A percentile compares a stretch with the other conserved stretches of the same genome.
Conservation (phyloP, 768 basidiomycete species). For the Lentinula aciculospora region DNA sequence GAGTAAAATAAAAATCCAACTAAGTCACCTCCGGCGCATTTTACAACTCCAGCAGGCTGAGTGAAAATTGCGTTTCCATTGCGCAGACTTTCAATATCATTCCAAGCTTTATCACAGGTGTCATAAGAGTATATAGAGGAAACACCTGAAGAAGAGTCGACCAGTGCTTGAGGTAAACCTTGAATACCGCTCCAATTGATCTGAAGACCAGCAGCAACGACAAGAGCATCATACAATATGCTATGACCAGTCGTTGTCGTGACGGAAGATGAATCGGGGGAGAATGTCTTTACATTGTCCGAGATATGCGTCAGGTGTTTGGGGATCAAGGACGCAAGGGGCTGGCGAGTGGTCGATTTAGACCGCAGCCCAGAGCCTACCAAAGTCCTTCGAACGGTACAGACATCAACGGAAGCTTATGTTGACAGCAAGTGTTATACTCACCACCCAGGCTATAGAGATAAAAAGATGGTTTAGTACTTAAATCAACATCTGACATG, state of each 20-base stretch:
- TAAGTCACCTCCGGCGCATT: constrained; percentile 79
- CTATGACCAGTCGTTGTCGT: constrained; percentile 65
- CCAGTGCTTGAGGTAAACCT: constrained; percentile 71
- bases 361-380: constrained; percentile 81
- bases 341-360: constrained; percentile 64
- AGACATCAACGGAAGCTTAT: constrained; percentile 2
- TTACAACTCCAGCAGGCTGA: constrained; percentile 87
- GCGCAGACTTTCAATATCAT: constrained; percentile 70
- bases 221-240: constrained; percentile 77
- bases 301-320: constrained; percentile 63
- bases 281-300: constrained; percentile 69
- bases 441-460: constrained; percentile 80
- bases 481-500: neutral
- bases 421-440: constrained; percentile 9
- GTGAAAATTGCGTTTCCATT: constrained; percentile 89
- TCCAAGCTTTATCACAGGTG: constrained; percentile 86
- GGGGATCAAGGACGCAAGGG: constrained; percentile 69
- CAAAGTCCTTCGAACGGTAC: constrained; percentile 63
- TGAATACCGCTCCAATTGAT: constrained; percentile 75
- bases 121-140: constrained; percentile 91
- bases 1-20: too few species aligned
- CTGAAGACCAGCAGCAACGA: constrained; percentile 87
- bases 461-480: neutral
- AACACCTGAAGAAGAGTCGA: constrained; percentile 74
- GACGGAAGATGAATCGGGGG: constrained; percentile 69